Evolutionary conservation across 805 yeast species (phyloP).

Genomic region (Lipomyces chichibuensis): DNA sequence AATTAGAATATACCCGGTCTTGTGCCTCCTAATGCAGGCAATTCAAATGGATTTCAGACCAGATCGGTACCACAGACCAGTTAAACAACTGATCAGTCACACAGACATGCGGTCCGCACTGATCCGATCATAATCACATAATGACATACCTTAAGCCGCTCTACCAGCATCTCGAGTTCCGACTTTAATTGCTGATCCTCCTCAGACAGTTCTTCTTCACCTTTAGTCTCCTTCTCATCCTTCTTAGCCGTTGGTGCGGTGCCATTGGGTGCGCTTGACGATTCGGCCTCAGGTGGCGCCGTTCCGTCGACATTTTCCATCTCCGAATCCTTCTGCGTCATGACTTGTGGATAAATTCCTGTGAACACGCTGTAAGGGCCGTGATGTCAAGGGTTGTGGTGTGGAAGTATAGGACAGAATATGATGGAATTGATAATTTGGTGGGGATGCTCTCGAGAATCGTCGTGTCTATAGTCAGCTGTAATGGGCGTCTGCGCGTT

Average conservation of each 20-base stretch:
- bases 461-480: not conserved
- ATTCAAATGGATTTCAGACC: not conserved
- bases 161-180: conserved; percentile 85
- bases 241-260: conserved; percentile 14
- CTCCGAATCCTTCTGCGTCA: conserved; percentile 25
- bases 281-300: conserved; percentile 15
- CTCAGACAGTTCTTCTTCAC: conserved; percentile 60
- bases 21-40: not conserved
- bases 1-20: not conserved
- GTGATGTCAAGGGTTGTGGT: not conserved
- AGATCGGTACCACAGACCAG: not conserved
- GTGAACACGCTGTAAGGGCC: not conserved
- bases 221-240: conserved; percentile 25
- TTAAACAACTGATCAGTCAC: not conserved
- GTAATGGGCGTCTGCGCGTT: not conserved
- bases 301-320: conserved; percentile 14
- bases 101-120: not conserved
- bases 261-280: conserved; percentile 11
- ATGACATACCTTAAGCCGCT: conserved; percentile 59
- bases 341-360: not conserved
- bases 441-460: not conserved
- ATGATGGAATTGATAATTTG: not conserved
- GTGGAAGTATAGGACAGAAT: not conserved
- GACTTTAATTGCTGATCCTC: conserved; percentile 87
- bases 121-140: not conserved